Base-by-base conservation (phyloP, 768 basidiomycete species). In the Boletus eberwhitei region DNA sequence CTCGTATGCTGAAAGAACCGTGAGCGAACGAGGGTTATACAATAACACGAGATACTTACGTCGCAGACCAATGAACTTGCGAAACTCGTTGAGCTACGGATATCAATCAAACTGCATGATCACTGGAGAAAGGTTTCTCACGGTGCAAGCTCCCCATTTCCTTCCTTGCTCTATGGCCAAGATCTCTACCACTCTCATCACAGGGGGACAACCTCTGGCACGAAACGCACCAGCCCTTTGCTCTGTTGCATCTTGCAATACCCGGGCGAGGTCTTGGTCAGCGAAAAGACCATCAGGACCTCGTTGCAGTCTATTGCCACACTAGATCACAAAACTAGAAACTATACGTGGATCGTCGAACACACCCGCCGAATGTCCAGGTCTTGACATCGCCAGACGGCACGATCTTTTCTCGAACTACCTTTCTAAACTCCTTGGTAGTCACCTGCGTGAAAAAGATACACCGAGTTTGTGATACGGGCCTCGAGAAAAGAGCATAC, bases 81-180 rank as follows among this genome's bases (percentile, higher is more conserved):
- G 76, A 68, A 89, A 88, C 63, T 88, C 86, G 62, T 88, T 88
- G 67, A 87, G 69, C 81, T 82, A 59, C 0, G 44, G 9, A 22
- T 45, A 43, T 42, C 32, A 41, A 52, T 35, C 2, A 47, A 46
- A 47, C 3, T n/a, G 11, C 8, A 40, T 22, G 8, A 46, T 48
- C 49, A 31, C 48, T n/a, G 11, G 38, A 17, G 8, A 31, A 35
- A 5, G 8, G 26, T 50, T 50, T 66, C 83, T 59, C 61, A 83
- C 88, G 16, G 85, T 86, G 65, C 88, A 90, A n/a, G 76, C 74
- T 19, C 84, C 85, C 87, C 88, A 90, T 19, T 63, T 73, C 56
- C 89, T 74, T 31, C 80, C 78, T 64, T 86, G 84, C 58, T 83
- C 73, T 16, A 91, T 90, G 2, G 80, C 80, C 65, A 90, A 71